A percentile compares a stretch with the other conserved stretches of the same genome.
Evolutionary conservation across 2,329 filamentous ascomycete species (phyloP).

Genomic region (Lecanicillium sp.): DNA sequence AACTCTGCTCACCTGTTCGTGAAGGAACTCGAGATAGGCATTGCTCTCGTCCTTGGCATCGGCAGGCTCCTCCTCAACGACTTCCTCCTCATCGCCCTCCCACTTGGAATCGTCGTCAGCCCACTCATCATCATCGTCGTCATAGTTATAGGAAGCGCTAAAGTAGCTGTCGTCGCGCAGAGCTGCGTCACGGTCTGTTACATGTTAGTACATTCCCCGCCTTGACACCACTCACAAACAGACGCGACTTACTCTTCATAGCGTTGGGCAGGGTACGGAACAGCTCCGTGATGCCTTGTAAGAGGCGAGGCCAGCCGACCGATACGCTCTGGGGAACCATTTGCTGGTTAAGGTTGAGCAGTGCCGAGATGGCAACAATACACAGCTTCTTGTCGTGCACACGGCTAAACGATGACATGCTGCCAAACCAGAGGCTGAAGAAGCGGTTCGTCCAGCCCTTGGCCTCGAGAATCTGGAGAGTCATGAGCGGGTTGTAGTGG

Average conservation of each 20-base stretch:
- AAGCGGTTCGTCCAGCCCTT: slow-evolving; percentile 98
- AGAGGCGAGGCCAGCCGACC: slow-evolving; percentile 86
- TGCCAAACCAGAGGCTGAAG: slow-evolving; percentile 96
- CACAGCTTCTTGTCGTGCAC: slow-evolving; percentile 99
- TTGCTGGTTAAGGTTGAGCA: slow-evolving; percentile 70
- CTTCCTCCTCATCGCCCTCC: slow-evolving; percentile 65
- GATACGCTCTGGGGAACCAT: slow-evolving; percentile 90
- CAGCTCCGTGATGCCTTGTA: slow-evolving; percentile 79
- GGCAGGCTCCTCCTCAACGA: slow-evolving; percentile 48
- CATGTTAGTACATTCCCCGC: slow-evolving; percentile 16
- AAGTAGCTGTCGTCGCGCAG: slow-evolving; percentile 79
- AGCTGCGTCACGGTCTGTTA: slow-evolving; percentile 75
- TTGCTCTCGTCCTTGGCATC: slow-evolving; percentile 85
- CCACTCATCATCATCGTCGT: slow-evolving; percentile 75
- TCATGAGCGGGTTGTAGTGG: slow-evolving; percentile 88
- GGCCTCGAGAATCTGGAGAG: slow-evolving; percentile 79
- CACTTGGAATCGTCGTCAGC: slow-evolving; percentile 77
- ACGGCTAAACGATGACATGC: slow-evolving; percentile 84
- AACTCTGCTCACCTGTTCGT: slow-evolving; percentile 61
- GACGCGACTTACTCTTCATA: slow-evolving; percentile 61
- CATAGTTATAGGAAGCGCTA: slow-evolving; percentile 55
- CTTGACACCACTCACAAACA: not conserved
- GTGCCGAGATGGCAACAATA: slow-evolving; percentile 83
- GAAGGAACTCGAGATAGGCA: slow-evolving; percentile 92
- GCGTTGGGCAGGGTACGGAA: slow-evolving; percentile 88